Percentiles rank a stretch among this genome's conserved stretches.
phyloP scores from a whole-genome alignment of 169 alveolate genomes.

The Perkinsus chesapeaki region DNA sequence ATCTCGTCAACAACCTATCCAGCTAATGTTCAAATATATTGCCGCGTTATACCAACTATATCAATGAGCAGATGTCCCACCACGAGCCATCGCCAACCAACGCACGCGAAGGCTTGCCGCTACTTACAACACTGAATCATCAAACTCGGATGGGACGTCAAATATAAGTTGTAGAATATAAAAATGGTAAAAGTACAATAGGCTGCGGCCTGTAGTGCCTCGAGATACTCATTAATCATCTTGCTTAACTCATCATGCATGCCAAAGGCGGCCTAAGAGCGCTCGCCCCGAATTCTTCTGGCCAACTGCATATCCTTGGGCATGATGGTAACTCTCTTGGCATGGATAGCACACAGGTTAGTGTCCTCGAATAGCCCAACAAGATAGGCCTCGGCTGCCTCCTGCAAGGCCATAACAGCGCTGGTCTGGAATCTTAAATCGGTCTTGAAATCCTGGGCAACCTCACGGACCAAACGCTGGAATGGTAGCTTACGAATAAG shows the following conservation, averaged over 20 bases:
- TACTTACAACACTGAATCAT: neutral
- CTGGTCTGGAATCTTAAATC: constrained; percentile 96
- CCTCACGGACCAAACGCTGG: constrained; percentile 95
- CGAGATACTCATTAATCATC: neutral
- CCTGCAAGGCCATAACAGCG: constrained; percentile 97
- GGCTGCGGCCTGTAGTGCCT: neutral
- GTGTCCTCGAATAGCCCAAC: constrained; percentile 98
- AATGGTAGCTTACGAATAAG: constrained; percentile 95
- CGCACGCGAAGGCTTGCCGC: neutral
- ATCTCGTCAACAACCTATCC: neutral
- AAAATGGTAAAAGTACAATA: neutral
- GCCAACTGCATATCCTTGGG: constrained; percentile 98
- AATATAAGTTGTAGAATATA: neutral
- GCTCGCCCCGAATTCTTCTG: constrained; percentile 97
- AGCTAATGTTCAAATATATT: neutral
- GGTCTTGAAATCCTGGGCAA: constrained; percentile 92
- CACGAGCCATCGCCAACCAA: neutral
- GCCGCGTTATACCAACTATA: neutral
- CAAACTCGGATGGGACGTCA: neutral
- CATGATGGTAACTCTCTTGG: constrained; percentile 98
- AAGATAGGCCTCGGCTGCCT: constrained; percentile 97
- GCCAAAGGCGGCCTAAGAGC: constrained; percentile 47
- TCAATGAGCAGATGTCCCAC: neutral
- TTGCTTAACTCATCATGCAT: neutral
- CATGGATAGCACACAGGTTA: constrained; percentile 97